Evolutionary conservation across 192 early-diverging fungal genomes (phyloP), one percentile per base, ranked within the genome.

Genomic region (Coemansia sp.): DNA sequence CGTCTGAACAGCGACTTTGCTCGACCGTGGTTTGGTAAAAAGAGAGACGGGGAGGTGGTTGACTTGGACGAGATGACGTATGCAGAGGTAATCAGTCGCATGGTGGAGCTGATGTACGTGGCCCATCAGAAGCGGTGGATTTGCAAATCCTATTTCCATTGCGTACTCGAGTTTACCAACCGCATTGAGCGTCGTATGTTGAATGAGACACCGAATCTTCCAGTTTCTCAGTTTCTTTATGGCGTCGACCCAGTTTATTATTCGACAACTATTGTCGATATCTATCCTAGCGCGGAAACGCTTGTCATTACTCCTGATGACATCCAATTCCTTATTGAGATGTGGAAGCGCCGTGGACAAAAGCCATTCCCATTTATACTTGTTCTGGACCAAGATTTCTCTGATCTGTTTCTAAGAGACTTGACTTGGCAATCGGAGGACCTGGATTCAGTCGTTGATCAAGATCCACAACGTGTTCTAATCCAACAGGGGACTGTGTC

Each of bases 1-100:
- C 62, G 89, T 49, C 86, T 89, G 65, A 94, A 93, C 81, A 91
- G 57, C 43, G 76, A 70, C 40, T 62, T 62, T 29, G 51, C 94
- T 81, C 92, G 93, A 83, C 90, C 92, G 20, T 98, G 96, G 96
- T 98, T 98, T 75, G 94, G 93, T 46, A 80, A 81, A 63, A 96
- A 95, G 83, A 69, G 83, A 6, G 84, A 90, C 60, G 93, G 92
- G 23, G 72, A 68, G 2, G 79, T 89, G 45, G 90, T 85, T 33
- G 93, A 94, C 64, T 76, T 98, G 61, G 87, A 91, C 64, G 92
- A 94, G 40, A 96, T 98, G 94, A 95, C 96, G 8, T 98, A 98
- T 70, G 79, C 86, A 57, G 93, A 96, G 68, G 94, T 95, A 26
- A 80, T 89, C 33, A 70, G 83, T 64, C 92, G 96, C 45, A 63